Evolutionary conservation across 225 moss, liverwort and hornwort genomes (phyloP).

Genomic region (Sphagnum contortum): DNA sequence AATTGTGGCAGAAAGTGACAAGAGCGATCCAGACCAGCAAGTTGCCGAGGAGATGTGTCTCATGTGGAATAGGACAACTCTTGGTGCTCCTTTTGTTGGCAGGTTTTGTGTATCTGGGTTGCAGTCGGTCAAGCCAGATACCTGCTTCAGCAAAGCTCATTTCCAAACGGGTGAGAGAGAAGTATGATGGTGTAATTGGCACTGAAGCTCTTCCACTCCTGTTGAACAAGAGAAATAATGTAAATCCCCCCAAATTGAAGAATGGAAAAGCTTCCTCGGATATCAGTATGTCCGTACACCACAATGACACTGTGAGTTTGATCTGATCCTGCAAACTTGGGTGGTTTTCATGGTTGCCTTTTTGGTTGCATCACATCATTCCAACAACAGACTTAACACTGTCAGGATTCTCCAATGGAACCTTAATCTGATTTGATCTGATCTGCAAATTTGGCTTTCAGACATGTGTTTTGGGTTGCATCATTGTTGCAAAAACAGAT

Average conservation of each 20-base stretch:
- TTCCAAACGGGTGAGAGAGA: too few species aligned
- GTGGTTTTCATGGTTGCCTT: not conserved
- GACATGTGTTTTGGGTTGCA: too few species aligned
- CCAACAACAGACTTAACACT: too few species aligned
- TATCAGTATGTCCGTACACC: slow-evolving; percentile 1
- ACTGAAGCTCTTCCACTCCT: slow-evolving; percentile 30
- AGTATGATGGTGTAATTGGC: slow-evolving; percentile 25
- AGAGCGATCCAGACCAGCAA: slow-evolving; percentile 51
- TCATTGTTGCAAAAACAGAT: too few species aligned
- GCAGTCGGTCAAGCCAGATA: slow-evolving; percentile 23
- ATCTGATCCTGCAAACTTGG: not conserved
- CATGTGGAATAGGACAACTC: slow-evolving; percentile 76
- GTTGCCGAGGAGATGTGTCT: slow-evolving; percentile 40
- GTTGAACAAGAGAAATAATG: slow-evolving; percentile 20
- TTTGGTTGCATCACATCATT: not conserved
- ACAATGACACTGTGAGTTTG: not conserved
- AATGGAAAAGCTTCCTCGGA: not conserved
- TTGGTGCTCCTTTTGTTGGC: slow-evolving; percentile 46
- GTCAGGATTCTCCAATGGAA: too few species aligned
- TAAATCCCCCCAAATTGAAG: slow-evolving; percentile 23
- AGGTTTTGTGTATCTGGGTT: slow-evolving; percentile 56
- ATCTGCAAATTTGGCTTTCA: too few species aligned
- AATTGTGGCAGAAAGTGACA: slow-evolving; percentile 41
- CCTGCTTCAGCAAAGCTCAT: too few species aligned
- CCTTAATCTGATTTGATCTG: too few species aligned